Base-by-base conservation (phyloP, 805 yeast genomes). In the Starmerella davenportii region DNA sequence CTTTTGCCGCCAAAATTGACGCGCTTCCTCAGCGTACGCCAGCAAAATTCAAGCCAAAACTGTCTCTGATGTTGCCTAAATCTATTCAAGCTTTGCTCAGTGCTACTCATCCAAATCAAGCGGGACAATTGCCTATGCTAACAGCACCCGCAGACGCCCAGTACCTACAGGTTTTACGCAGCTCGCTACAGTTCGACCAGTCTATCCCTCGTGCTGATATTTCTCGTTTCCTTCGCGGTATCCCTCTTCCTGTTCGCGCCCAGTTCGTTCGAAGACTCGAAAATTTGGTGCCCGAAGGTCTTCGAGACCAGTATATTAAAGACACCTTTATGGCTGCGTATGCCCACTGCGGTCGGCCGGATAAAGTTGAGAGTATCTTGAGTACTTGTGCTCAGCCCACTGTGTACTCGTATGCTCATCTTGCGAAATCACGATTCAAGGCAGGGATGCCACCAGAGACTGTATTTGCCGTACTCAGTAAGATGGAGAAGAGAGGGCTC, bases 251-350 rank as follows among this genome's bases (percentile, higher is more conserved):
- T 3, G 44, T 41, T 28, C 37, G 61, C 16, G 47, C 53, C 1
- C 8, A 21, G 1, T 30, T 44, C 3, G 45, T 48, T 4, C 35
- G 41, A 1, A 19, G 35, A 17, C 39, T 60, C 3, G 51, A 51
- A 21, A 39, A 41, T 5, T 46, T 54, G 51, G 34, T 54, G 28
- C 32, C 38, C 1, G 48, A 38, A 1, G 15, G 18, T 2, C n/a
- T 21, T 8, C 30, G 35, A 4, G 30, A 50, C 5, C 46, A 40
- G 23, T 40, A 40, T 16, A 41, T 51, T 2, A 18, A 38, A 23
- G 56, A 60, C 28, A 36, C 41, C 5, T 40, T 54, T 20, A 53
- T 59, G 51, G 52, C 54, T 8, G 57, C 54, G 1, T 57, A 58
- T 39, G 62, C 63, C 1, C 47, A 50, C 14, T 23, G 20, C 3